Base-by-base conservation (phyloP, 108 stramenopile genomes). In the Tribonema minus region DNA sequence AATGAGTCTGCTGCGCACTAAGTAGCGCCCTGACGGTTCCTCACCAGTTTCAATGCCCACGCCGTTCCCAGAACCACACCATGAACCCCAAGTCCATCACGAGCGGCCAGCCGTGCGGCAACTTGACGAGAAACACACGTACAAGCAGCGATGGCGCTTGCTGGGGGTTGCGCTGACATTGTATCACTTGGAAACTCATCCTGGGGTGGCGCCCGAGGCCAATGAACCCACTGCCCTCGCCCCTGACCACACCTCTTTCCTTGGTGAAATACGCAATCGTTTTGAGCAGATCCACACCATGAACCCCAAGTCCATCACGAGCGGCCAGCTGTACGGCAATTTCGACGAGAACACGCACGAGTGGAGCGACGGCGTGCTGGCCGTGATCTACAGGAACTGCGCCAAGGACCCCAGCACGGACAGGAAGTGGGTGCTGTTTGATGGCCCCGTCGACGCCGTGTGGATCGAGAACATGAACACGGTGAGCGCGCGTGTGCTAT, bases 391-490 rank as follows among this genome's bases (percentile, higher is more conserved):
- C 66, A 75, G 88, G 9, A 87, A 87, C 75, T 81, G 82, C 39
- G 80, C 88, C 28, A 88, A 84, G 58, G 87, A 87, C 46, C 60
- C 85, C 32, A 34, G 61, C 37, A 58, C 69, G 20, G 86, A 87
- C 63, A 68, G 88, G 23, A 78, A 87, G 41, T 89, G 88, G 88
- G 69, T 88, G 35, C 73, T 89, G 83, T 88, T 89, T 39, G 88
- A 89, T 67, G 88, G 88, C 0, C 88, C 88, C 20, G 88, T 89
- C 27, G 88, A 89, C 37, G 88, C 88, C 26, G 88, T 89, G 26
- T 89, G 88, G 88, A 89, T 89, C 59, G 88, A 89, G 83, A 87
- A 89, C 66, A 89, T 89, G 88, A 89, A 89, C 82, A 89, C 88
- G 2, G 88, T 54, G 20, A 54, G 46, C n/a, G n/a, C n/a, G n/a